A percentile compares a stretch with the other conserved stretches of the same genome.
These are phyloP conservation scores for Trichothecium roseum DNA, from an alignment of 2,329 filamentous ascomycete genomes.

Conservation along the genomic window DNA sequence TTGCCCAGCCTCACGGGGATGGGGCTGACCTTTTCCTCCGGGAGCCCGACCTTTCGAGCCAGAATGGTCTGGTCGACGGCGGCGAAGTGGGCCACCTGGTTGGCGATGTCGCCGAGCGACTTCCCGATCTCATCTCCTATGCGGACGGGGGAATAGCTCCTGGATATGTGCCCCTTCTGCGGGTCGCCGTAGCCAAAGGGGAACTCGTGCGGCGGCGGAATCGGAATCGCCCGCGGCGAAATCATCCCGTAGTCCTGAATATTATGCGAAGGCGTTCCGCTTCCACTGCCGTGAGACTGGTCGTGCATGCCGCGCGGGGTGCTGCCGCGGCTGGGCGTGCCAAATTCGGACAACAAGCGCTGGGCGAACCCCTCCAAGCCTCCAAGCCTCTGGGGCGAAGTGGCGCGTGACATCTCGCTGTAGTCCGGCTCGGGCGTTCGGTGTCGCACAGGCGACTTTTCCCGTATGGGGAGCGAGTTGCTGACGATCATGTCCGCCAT, in stretches of 20 bases:
- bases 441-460: slow-evolving; percentile 18
- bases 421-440: slow-evolving; percentile 30
- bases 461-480: slow-evolving; percentile 19
- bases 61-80: slow-evolving; percentile 54
- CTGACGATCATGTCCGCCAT: slow-evolving; percentile 41
- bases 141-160: slow-evolving; percentile 31
- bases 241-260: slow-evolving; percentile 9
- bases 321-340: slow-evolving; percentile 38
- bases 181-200: slow-evolving; percentile 26
- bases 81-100: slow-evolving; percentile 40
- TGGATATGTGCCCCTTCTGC: slow-evolving; percentile 13
- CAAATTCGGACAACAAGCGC: slow-evolving; percentile 48
- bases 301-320: slow-evolving; percentile 43
- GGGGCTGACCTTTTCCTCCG: slow-evolving; percentile 25
- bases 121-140: slow-evolving; percentile 12
- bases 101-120: not conserved
- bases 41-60: slow-evolving; percentile 40
- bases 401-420: slow-evolving; percentile 32
- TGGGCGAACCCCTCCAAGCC: slow-evolving; percentile 52
- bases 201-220: slow-evolving; percentile 30
- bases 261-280: slow-evolving; percentile 16
- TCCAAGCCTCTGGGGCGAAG: slow-evolving; percentile 42
- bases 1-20: slow-evolving; percentile 38
- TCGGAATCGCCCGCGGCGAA: slow-evolving; percentile 20
- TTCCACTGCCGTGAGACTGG: slow-evolving; percentile 17